phyloP scores from a whole-genome alignment of 805 yeast genomes.

The Priceomyces melissophilus region DNA sequence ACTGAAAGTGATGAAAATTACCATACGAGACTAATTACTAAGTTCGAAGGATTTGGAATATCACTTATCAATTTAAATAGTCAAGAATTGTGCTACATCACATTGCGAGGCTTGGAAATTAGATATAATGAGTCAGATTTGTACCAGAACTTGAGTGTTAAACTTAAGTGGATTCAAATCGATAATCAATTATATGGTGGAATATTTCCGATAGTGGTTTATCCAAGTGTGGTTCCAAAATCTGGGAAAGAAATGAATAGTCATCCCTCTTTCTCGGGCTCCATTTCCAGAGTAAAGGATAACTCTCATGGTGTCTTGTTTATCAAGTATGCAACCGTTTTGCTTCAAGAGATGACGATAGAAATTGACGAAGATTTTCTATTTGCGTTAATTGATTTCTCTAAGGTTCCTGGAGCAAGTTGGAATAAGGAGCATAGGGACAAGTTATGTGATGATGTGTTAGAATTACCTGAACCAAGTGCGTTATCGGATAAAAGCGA shows the following conservation, averaged over 20 bases:
- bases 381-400: constrained; percentile 75
- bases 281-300: constrained; percentile 81
- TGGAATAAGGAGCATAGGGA: constrained; percentile 53
- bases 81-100: constrained; percentile 82
- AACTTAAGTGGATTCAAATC: constrained; percentile 90
- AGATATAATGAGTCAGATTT: constrained; percentile 79
- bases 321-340: constrained; percentile 85
- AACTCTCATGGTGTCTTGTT: constrained; percentile 86
- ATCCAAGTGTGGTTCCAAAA: constrained; percentile 88
- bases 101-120: constrained; percentile 75
- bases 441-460: constrained; percentile 56
- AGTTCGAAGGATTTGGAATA: constrained; percentile 82
- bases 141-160: constrained; percentile 74
- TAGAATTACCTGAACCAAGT: constrained; percentile 71
- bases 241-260: constrained; percentile 76
- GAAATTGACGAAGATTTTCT: constrained; percentile 94
- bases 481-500: constrained; percentile 58
- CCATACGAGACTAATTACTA: constrained; percentile 51
- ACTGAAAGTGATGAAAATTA: constrained; percentile 52
- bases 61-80: constrained; percentile 70
- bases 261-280: constrained; percentile 88
- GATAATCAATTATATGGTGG: constrained; percentile 92
- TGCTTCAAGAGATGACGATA: constrained; percentile 86
- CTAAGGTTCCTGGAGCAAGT: constrained; percentile 77
- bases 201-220: constrained; percentile 79